Evolutionary conservation across 129 eudicot genomes (phyloP), one percentile per base, ranked within the genome.

Genomic region (Chrysanthemum lavandulifolium): DNA sequence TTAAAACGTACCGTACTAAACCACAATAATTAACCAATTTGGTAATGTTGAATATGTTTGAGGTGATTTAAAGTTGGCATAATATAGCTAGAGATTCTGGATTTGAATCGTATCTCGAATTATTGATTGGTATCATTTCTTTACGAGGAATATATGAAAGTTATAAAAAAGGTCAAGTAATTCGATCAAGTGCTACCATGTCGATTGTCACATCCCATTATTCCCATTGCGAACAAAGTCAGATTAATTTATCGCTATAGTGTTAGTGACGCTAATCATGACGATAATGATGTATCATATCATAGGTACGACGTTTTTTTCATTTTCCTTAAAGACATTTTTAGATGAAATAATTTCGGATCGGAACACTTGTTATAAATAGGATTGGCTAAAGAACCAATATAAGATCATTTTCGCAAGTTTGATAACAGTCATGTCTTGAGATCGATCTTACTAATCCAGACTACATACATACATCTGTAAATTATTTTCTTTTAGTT

Each of bases 141-240:
- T 40, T 62, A 21, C 5, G 27, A 78, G 72, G 67, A 78, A 71
- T 64, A 78, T 63, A 15, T 53, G 45, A 64, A 70, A 78, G 71
- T 63, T 62, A 53, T 48, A 21, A 40, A 63, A 70, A 52, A 78
- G 23, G 54, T 64, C 11, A 61, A 62, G 77, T 56, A 65, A 52
- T 62, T 29, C 70, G 43, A 33, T 65, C 48, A 31, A 78, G 72
- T 71, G 77, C 71, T 73, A 63, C 76, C 71, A 71, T 63, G 54
- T 78, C 68, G 59, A 54, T 71, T 78, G 77, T 78, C 77, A 71
- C 72, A 65, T 78, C 82, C 77, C 73, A 65, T 64, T 71, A 78
- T 78, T 71, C 73, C 47, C 73, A 55, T 71, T 43, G 72, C 31
- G 43, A 49, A 61, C 61, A 58, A 58, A 67, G 29, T 48, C 64